Percentiles rank a stretch among this genome's conserved stretches.
Conservation (phyloP, 139 green algal species). For the Tetradesmus obliquus region DNA sequence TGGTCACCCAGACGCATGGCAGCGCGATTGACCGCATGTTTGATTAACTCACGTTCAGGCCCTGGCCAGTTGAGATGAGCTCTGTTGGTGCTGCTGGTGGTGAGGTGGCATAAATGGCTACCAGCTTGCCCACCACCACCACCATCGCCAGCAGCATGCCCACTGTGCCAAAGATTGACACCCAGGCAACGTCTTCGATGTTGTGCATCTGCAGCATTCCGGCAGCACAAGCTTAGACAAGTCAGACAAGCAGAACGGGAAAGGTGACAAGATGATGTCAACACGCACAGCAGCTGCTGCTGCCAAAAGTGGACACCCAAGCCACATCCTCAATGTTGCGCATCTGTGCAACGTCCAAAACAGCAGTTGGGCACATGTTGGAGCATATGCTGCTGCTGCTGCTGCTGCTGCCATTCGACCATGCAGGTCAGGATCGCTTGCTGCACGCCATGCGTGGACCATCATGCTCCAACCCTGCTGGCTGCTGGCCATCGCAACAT, state of each 20-base stretch:
- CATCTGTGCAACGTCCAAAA: not conserved
- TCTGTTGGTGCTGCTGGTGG: conserved; percentile 4
- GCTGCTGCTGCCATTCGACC: not conserved
- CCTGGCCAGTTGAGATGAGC: not conserved
- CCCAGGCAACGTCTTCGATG: conserved; percentile 52
- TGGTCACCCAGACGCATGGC: too few species aligned
- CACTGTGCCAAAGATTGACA: conserved; percentile 52
- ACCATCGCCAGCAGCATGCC: conserved; percentile 56
- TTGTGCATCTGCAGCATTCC: conserved; percentile 47
- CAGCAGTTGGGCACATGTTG: not conserved
- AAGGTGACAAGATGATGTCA: not conserved
- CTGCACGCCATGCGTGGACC: too few species aligned
- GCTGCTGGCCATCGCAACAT: too few species aligned
- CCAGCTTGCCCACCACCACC: conserved; percentile 50
- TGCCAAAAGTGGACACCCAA: not conserved
- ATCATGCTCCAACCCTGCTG: too few species aligned
- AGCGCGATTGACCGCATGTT: not conserved
- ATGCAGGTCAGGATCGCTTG: too few species aligned
- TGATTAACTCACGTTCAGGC: conserved; percentile 4
- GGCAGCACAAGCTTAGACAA: not conserved
- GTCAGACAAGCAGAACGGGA: not conserved
- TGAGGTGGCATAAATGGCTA: conserved; percentile 29
- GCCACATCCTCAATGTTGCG: not conserved
- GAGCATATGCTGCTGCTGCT: conserved; percentile 15
- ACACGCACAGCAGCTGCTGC: not conserved